Conservation (phyloP, 768 basidiomycete species). For the Macrolepiota albuminosa region DNA sequence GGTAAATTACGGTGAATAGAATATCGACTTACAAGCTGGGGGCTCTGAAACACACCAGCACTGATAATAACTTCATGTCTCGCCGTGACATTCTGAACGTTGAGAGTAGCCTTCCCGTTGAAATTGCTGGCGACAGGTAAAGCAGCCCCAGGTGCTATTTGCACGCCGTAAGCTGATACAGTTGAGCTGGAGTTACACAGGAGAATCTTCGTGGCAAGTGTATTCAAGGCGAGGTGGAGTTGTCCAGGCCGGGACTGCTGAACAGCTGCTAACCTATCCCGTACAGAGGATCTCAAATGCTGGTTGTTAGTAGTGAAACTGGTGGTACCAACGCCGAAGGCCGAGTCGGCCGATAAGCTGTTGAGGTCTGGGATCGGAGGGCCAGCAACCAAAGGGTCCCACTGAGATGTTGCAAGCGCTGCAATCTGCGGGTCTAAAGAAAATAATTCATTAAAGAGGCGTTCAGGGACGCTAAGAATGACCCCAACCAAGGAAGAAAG, state of each 20-base stretch:
- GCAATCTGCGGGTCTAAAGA: constrained; percentile 20
- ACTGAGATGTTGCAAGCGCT: constrained; percentile 16
- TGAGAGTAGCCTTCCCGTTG: constrained; percentile 15
- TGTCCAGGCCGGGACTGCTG: constrained; percentile 7
- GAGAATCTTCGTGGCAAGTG: constrained; percentile 22
- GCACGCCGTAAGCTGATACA: constrained; percentile 21
- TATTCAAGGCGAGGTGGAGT: constrained; percentile 20
- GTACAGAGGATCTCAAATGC: constrained; percentile 23
- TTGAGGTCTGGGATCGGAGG: constrained; percentile 22
- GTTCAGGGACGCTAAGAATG: neutral
- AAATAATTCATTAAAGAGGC: neutral
- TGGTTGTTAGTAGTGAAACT: constrained; percentile 21
- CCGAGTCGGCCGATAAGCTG: constrained; percentile 14
- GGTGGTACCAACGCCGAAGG: constrained; percentile 16
- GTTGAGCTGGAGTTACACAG: constrained; percentile 15
- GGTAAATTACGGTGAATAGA: neutral
- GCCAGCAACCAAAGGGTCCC: constrained; percentile 8
- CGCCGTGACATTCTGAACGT: constrained; percentile 17
- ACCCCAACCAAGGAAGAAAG: constrained; percentile 19
- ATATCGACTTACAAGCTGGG: constrained; percentile 20
- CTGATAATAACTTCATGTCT: constrained; percentile 25
- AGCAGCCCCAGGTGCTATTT: constrained; percentile 19
- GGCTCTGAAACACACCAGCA: constrained; percentile 24
- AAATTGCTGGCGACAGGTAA: constrained; percentile 25
- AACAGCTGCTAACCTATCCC: constrained; percentile 18